A percentile compares a stretch with the other conserved stretches of the same genome.
Conservation (phyloP, 192 early-diverging fungal genomes). For the Kappamyces sp. region DNA sequence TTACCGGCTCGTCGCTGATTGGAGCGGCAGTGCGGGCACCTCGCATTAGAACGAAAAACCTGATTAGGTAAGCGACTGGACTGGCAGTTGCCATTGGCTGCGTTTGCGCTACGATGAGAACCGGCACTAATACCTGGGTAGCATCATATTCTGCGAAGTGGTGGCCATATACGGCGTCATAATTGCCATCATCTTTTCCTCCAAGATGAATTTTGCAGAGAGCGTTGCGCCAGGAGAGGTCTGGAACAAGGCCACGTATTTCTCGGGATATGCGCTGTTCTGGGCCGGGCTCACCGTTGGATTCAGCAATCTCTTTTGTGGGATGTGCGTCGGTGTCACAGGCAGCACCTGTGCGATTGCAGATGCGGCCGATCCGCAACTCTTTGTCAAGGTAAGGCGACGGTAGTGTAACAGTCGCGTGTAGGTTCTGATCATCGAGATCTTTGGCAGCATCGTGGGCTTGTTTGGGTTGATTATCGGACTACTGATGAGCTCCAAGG, state of each 20-base stretch:
- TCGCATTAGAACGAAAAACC: conserved; percentile 91
- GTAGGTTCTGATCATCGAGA: conserved; percentile 83
- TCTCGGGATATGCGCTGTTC: conserved; percentile 86
- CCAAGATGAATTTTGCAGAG: conserved; percentile 62
- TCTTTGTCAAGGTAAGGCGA: conserved; percentile 80
- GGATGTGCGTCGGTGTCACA: conserved; percentile 85
- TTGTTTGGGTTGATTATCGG: conserved; percentile 96
- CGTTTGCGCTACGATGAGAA: background rate
- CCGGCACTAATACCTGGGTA: conserved; percentile 16
- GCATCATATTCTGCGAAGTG: conserved; percentile 99
- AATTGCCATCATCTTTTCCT: conserved; percentile 94
- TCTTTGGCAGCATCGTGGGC: conserved; percentile 93
- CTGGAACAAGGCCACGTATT: conserved; percentile 54
- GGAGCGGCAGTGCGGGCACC: conserved; percentile 86
- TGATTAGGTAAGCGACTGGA: conserved; percentile 62
- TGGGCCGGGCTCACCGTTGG: conserved; percentile 97
- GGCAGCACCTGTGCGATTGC: conserved; percentile 92
- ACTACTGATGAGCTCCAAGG: conserved; percentile 56
- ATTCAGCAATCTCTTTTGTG: conserved; percentile 87
- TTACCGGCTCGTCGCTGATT: conserved; percentile 80
- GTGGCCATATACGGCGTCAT: conserved; percentile 99
- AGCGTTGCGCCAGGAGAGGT: conserved; percentile 15
- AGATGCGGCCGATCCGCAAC: conserved; percentile 85
- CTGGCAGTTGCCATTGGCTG: background rate
- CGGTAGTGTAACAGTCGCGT: background rate